Conservation (phyloP, 164 flowering plant genomes). For the Vitis cinerea region DNA sequence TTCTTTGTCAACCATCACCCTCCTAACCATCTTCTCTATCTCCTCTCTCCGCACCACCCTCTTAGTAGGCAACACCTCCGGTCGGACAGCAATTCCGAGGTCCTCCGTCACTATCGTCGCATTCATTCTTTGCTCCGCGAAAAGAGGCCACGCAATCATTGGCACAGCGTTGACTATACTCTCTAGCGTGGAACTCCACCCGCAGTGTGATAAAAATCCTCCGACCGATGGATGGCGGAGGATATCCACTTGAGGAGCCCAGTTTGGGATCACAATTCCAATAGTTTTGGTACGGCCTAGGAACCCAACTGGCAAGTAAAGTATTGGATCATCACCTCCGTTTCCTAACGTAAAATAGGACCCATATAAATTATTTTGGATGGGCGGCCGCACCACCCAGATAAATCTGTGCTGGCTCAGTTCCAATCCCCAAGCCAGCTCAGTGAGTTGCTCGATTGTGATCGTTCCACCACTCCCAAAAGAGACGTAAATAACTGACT, state of each 20-base stretch:
- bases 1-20: constrained; percentile 1
- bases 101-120: constrained; percentile 13
- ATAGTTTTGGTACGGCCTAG: constrained; percentile 1
- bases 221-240: constrained; percentile 8
- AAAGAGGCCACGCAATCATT: constrained; percentile 27
- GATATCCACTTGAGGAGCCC: constrained; percentile 24
- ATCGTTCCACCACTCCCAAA: constrained; percentile 37
- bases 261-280: constrained; percentile 12
- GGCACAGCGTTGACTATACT: constrained; percentile 22
- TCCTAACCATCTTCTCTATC: constrained; percentile 1
- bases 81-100: constrained; percentile 12
- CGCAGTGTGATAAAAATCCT: constrained; percentile 16
- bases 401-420: constrained; percentile 14
- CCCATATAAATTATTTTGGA: not conserved
- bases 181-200: constrained; percentile 27
- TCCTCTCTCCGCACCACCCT: constrained; percentile 4
- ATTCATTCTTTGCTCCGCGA: constrained; percentile 24
- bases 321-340: not conserved
- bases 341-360: not conserved
- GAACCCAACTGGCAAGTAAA: constrained; percentile 20
- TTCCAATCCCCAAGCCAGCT: constrained; percentile 33
- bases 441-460: constrained; percentile 17
- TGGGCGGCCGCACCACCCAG: constrained; percentile 2
- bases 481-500: constrained; percentile 32
- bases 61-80: no score